Evolutionary conservation across 257 asterid genomes (phyloP).

Genomic region (Solanum lignicaule): DNA sequence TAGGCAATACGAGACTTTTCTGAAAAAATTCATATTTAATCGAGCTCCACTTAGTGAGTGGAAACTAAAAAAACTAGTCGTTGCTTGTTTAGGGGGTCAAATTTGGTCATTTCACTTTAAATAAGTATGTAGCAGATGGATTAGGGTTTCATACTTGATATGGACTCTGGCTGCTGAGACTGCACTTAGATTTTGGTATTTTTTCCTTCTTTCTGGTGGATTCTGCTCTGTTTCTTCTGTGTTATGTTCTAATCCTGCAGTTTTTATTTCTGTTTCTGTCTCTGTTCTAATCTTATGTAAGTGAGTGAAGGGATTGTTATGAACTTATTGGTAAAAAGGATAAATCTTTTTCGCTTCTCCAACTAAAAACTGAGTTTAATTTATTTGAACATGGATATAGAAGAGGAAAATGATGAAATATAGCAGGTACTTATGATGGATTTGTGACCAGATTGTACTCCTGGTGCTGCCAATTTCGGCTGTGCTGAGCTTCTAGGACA

Average conservation of each 20-base stretch:
- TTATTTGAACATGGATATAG: neutral
- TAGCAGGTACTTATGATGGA: constrained; percentile 18
- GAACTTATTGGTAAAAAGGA: neutral
- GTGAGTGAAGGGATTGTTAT: neutral
- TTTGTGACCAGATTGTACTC: constrained; percentile 5
- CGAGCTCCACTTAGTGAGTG: fast-evolving
- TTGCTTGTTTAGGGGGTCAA: neutral
- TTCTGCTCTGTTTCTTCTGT: neutral
- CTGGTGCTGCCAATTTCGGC: neutral
- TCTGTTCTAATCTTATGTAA: neutral
- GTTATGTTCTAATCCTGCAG: neutral
- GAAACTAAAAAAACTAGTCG: too few species aligned
- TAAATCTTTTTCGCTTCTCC: neutral
- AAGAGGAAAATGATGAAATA: constrained; percentile 12
- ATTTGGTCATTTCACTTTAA: neutral
- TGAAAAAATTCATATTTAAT: fast-evolving
- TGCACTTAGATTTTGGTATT: neutral
- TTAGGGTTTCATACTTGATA: neutral
- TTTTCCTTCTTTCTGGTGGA: neutral
- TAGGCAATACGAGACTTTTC: too few species aligned
- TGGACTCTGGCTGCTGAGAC: neutral
- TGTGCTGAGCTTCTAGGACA: constrained; percentile 11
- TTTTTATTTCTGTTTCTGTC: neutral
- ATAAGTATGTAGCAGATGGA: neutral
- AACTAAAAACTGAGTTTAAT: neutral